phyloP scores from a whole-genome alignment of 2,329 filamentous ascomycete species.

The Proliferodiscus dingleyae region DNA sequence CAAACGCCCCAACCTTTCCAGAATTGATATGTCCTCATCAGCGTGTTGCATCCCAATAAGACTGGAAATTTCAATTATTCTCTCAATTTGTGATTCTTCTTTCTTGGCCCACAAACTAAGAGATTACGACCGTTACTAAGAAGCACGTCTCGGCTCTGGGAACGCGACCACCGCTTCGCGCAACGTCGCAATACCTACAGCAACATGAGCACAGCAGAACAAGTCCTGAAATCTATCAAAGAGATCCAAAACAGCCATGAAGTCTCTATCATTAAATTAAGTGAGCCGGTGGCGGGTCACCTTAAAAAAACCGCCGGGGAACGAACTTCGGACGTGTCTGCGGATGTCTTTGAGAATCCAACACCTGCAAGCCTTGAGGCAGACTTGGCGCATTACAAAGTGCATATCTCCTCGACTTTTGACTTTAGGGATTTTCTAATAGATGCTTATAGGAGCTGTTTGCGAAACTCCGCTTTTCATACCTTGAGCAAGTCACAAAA shows the following conservation, averaged over 20 bases:
- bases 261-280: constrained; percentile 71
- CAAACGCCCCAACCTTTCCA: constrained; percentile 10
- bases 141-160: no score
- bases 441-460: constrained; percentile 66
- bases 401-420: constrained; percentile 25
- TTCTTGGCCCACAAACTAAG: background rate
- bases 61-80: no score
- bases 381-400: constrained; percentile 83
- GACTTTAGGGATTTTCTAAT: constrained; percentile 4
- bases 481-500: constrained; percentile 97
- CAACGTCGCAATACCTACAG: no score
- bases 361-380: constrained; percentile 71
- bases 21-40: no score
- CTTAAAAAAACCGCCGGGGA: constrained; percentile 37
- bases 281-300: constrained; percentile 64
- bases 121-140: no score
- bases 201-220: no score
- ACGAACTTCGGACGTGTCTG: constrained; percentile 69
- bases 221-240: constrained; percentile 45
- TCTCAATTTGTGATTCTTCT: no score
- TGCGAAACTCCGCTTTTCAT: constrained; percentile 92
- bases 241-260: constrained; percentile 54
- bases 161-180: no score
- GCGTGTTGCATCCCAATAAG: no score
- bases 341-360: constrained; percentile 60